Evolutionary conservation across 2,329 filamentous ascomycete species (phyloP).

Genomic region (Ceratocystis variospora): DNA sequence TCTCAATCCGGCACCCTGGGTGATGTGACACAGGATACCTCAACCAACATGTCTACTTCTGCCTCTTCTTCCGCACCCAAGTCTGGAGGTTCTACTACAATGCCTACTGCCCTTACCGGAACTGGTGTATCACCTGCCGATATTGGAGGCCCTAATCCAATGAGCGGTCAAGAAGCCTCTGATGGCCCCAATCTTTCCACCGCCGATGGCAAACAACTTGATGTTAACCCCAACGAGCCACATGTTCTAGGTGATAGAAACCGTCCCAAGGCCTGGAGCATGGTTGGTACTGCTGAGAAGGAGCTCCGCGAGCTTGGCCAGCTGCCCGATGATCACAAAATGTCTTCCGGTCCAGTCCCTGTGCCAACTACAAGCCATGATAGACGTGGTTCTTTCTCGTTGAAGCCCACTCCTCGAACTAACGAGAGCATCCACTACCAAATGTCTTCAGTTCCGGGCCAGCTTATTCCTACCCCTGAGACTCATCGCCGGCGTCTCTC

Average conservation of each 20-base stretch:
- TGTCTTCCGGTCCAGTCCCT: not conserved
- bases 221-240: slow-evolving; percentile 15
- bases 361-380: not conserved
- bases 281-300: slow-evolving; percentile 38
- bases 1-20: not conserved
- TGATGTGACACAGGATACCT: not conserved
- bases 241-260: slow-evolving; percentile 11
- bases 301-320: slow-evolving; percentile 35
- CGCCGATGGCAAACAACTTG: not conserved
- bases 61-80: not conserved
- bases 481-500: slow-evolving; percentile 10
- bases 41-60: not conserved
- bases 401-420: slow-evolving; percentile 12
- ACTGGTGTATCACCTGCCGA: not conserved
- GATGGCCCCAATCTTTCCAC: slow-evolving; percentile 1
- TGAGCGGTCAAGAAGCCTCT: not conserved
- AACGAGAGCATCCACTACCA: slow-evolving; percentile 13
- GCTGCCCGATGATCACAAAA: slow-evolving; percentile 11
- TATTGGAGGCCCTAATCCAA: not conserved
- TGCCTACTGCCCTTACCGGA: not conserved
- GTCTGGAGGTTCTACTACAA: not conserved
- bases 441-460: slow-evolving; percentile 13
- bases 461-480: slow-evolving; percentile 15
- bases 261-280: slow-evolving; percentile 27
- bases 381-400: slow-evolving; percentile 8